These are phyloP conservation scores for Alternaria metachromatica DNA, from an alignment of 2,329 filamentous ascomycete genomes.

Conservation along the genomic window DNA sequence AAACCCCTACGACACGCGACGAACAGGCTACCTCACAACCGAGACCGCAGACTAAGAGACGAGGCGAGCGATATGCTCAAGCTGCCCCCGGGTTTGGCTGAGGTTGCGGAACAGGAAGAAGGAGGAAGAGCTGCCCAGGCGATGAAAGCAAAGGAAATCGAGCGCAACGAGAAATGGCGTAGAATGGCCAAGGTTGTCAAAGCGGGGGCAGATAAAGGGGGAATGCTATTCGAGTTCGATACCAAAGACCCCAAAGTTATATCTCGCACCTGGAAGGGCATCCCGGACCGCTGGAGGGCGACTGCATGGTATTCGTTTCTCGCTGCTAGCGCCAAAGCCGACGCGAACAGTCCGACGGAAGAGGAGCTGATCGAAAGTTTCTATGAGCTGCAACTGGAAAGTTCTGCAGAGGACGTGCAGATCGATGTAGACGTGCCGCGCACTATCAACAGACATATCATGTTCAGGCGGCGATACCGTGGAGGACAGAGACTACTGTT, in stretches of 20 bases:
- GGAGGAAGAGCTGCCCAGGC: constrained; percentile 56
- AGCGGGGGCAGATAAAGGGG: constrained; percentile 59
- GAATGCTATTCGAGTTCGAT: constrained; percentile 80
- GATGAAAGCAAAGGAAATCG: constrained; percentile 65
- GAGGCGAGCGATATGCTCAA: constrained; percentile 71
- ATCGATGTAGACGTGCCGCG: constrained; percentile 97
- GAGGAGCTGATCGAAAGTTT: constrained; percentile 75
- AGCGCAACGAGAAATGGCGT: constrained; percentile 70
- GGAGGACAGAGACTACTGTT: constrained; percentile 90
- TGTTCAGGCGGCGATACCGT: constrained; percentile 91
- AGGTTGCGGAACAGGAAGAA: constrained; percentile 54
- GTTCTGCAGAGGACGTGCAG: constrained; percentile 90
- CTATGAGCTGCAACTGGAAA: constrained; percentile 72
- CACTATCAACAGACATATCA: constrained; percentile 94
- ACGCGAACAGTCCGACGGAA: constrained; percentile 68
- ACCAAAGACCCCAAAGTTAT: constrained; percentile 78
- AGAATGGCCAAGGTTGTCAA: constrained; percentile 65
- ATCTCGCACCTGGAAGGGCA: constrained; percentile 95
- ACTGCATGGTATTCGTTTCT: constrained; percentile 97
- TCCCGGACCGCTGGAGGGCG: constrained; percentile 92
- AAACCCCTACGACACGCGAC: constrained; percentile 59
- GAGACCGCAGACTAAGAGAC: constrained; percentile 61
- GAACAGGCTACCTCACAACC: constrained; percentile 61
- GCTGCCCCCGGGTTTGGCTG: constrained; percentile 59
- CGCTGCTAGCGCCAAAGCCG: constrained; percentile 72